Conservation (phyloP, 1,284 basidiomycete species). For the Pisolithus thermaeus region DNA sequence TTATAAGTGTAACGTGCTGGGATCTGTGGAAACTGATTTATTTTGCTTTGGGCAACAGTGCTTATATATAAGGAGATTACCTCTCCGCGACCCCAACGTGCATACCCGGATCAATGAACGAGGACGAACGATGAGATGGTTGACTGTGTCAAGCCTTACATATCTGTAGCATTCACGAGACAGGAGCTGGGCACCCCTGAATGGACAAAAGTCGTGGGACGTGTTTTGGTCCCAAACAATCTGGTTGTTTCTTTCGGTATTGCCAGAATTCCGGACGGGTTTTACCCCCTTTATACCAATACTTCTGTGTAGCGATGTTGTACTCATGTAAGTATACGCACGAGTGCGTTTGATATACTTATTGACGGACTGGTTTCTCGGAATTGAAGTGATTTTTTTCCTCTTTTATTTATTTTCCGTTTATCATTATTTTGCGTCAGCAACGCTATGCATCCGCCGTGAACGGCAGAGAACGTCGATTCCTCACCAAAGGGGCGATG, state of each 20-base stretch:
- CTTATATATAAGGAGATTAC: constrained; percentile 28
- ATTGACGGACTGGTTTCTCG: background rate
- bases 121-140: constrained; percentile 9
- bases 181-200: background rate
- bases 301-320: background rate
- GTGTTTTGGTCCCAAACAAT: too few relatives aligned
- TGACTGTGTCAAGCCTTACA: background rate
- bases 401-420: background rate
- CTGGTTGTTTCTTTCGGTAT: too few relatives aligned
- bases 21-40: background rate
- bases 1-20: background rate
- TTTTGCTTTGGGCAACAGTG: constrained; percentile 8
- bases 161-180: background rate
- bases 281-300: too few relatives aligned
- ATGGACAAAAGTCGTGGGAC: too few relatives aligned
- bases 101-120: constrained; percentile 12
- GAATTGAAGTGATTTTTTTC: background rate
- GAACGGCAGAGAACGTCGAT: too few relatives aligned
- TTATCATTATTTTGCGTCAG: background rate
- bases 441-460: too few relatives aligned
- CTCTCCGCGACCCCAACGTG: constrained; percentile 9
- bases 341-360: background rate
- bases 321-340: background rate
- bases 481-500: too few relatives aligned
- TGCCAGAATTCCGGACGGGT: too few relatives aligned